Base-by-base conservation (phyloP, 208 protist genomes). In the Acanthamoeba comandoni region DNA sequence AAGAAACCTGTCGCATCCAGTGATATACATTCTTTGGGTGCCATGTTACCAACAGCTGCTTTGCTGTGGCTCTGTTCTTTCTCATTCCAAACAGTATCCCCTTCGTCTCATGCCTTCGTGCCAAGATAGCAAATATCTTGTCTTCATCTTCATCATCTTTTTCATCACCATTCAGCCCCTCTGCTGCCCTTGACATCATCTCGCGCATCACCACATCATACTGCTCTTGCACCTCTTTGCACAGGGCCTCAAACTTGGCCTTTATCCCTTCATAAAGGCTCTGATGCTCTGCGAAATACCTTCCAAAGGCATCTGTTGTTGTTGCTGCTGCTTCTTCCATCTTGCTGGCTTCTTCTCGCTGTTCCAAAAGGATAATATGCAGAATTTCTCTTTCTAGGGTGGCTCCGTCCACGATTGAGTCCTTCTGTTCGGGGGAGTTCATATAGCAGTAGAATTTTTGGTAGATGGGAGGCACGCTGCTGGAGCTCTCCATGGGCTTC, bases 391-490 rank as follows among this genome's bases (percentile, higher is more conserved):
- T 80, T 51, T 80, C 70, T 22, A 80, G 48, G 26, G 70, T 51
- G 8, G 52, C n/a, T 39, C 48, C 49, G 35, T 80, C 70, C 49
- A 60, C 26, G 49, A 60, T 80, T 43, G 70, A 35, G 39, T 80
- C 26, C 49, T 24, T 57, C 70, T 80, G 70, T 51, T 80, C 70
- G 11, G 70, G 70, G 49, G 70, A 80, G 70, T 80, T 17, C 0
- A 80, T 0, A 29, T 80, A 80, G 7, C 70, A 80, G 31, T 80
- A 80, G 70, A 80, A 80, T 24, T 80, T 80, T 3, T 51, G 19
- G 17, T 80, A 80, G 22, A 80, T 19, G 0, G 70, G 43, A n/a
- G 70, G 70, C 48, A 80, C 69, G n/a, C 69, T 77, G 69, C 24
- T 19, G 24, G 0, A 58, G 65, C 65, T 17, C 2, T 80, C 70